Percentiles rank a stretch among this genome's conserved stretches.
These are phyloP conservation scores for Talaromyces sp. DNA, from an alignment of 2,329 filamentous ascomycete species.

Conservation along the genomic window DNA sequence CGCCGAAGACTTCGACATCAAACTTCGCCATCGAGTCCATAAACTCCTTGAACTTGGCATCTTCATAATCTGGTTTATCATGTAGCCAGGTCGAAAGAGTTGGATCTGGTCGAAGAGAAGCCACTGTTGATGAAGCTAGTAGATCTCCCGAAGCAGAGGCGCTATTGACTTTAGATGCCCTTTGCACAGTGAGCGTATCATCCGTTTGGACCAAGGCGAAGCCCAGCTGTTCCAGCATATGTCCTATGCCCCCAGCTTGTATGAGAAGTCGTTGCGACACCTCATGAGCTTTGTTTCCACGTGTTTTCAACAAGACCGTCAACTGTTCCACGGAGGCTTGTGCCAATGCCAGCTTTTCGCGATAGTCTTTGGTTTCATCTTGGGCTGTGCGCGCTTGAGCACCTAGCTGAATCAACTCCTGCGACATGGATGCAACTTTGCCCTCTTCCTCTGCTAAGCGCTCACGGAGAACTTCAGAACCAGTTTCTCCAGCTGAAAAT, in stretches of 20 bases:
- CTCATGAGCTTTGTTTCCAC: constrained; percentile 72
- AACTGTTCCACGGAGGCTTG: constrained; percentile 32
- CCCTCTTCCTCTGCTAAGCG: constrained; percentile 72
- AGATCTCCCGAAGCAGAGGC: constrained; percentile 35
- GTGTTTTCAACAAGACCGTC: constrained; percentile 61
- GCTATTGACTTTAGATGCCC: constrained; percentile 56
- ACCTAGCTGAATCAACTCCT: constrained; percentile 70
- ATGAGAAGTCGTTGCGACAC: constrained; percentile 77
- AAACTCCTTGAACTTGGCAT: constrained; percentile 70
- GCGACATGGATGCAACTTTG: constrained; percentile 63
- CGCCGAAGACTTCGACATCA: constrained; percentile 77
- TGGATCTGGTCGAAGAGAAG: constrained; percentile 55
- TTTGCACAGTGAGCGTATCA: constrained; percentile 70
- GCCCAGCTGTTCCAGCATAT: constrained; percentile 80
- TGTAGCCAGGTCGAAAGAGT: constrained; percentile 81
- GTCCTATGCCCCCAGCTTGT: constrained; percentile 78
- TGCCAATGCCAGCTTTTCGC: constrained; percentile 52
- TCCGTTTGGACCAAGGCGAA: constrained; percentile 75
- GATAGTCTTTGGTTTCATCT: constrained; percentile 67
- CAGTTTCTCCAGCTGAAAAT: constrained; percentile 78
- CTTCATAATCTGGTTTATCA: constrained; percentile 61
- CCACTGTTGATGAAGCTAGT: constrained; percentile 33
- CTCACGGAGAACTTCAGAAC: constrained; percentile 73
- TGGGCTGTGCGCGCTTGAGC: constrained; percentile 73
- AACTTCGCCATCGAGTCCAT: constrained; percentile 71